These are phyloP conservation scores for Cladosporium sp. DNA, from an alignment of 2,329 filamentous ascomycete species.

Conservation along the genomic window DNA sequence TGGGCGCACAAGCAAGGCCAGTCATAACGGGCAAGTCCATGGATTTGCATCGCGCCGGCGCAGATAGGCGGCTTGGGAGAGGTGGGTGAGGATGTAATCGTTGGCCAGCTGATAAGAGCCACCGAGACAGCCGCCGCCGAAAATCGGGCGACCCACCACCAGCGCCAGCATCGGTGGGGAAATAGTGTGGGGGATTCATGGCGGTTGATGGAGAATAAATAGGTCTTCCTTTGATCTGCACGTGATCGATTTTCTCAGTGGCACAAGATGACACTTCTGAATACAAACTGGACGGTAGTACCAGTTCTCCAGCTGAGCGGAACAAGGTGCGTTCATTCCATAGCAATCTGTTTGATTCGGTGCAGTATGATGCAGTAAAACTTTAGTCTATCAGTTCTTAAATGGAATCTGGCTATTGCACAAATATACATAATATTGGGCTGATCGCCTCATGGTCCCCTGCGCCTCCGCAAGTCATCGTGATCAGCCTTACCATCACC, in stretches of 20 bases:
- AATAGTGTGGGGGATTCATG: neutral
- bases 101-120: neutral
- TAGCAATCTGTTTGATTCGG: no score
- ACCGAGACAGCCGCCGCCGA: neutral
- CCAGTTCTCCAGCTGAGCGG: no score
- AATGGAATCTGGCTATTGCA: no score
- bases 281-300: no score
- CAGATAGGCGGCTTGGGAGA: slow-evolving; percentile 9
- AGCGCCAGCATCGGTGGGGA: neutral
- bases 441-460: neutral
- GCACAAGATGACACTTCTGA: no score
- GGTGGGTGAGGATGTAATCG: neutral
- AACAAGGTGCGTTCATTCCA: no score
- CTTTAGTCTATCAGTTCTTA: no score
- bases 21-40: neutral
- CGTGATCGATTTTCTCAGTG: no score
- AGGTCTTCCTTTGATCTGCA: neutral
- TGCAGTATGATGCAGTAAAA: no score
- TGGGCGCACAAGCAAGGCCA: neutral
- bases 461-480: neutral
- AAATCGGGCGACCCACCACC: neutral
- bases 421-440: no score
- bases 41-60: slow-evolving; percentile 3
- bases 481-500: neutral
- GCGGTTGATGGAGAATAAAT: neutral